phyloP scores from a whole-genome alignment of 2,329 filamentous ascomycete genomes.

The Monosporascus sp. region DNA sequence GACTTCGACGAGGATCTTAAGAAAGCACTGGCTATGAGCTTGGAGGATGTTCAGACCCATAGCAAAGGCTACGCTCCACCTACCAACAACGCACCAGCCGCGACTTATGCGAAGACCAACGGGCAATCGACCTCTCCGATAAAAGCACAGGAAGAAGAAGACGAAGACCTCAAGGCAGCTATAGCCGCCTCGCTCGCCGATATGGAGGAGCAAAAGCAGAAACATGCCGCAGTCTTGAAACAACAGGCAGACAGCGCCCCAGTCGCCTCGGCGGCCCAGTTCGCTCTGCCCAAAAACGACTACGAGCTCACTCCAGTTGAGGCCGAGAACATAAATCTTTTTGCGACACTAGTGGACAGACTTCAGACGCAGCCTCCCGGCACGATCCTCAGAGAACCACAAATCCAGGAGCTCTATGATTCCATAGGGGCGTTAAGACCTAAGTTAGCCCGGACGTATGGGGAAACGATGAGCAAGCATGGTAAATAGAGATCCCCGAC shows the following conservation, averaged over 20 bases:
- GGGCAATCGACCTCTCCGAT: slow-evolving; percentile 26
- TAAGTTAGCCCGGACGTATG: slow-evolving; percentile 91
- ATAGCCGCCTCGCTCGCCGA: slow-evolving; percentile 92
- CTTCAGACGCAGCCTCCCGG: slow-evolving; percentile 92
- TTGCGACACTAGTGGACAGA: slow-evolving; percentile 88
- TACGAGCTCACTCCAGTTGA: slow-evolving; percentile 92
- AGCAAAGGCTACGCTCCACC: slow-evolving; percentile 68
- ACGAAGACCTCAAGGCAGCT: slow-evolving; percentile 87
- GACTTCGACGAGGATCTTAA: slow-evolving; percentile 94
- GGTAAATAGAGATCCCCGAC: slow-evolving; percentile 48
- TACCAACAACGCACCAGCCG: slow-evolving; percentile 29
- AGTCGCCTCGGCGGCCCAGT: slow-evolving; percentile 44
- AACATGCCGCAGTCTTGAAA: slow-evolving; percentile 77
- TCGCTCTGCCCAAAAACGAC: slow-evolving; percentile 73
- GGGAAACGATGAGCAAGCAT: slow-evolving; percentile 99
- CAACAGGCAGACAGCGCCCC: slow-evolving; percentile 61
- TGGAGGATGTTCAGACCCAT: slow-evolving; percentile 83
- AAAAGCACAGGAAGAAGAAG: slow-evolving; percentile 71
- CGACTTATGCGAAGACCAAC: slow-evolving; percentile 29
- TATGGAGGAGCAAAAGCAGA: slow-evolving; percentile 97
- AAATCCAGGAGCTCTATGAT: slow-evolving; percentile 97
- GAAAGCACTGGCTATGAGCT: slow-evolving; percentile 88
- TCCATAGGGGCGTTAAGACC: slow-evolving; percentile 90
- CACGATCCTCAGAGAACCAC: slow-evolving; percentile 92
- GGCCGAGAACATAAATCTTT: slow-evolving; percentile 95